Evolutionary conservation across 768 basidiomycete genomes (phyloP).

Genomic region (Tephrocybe sp.): DNA sequence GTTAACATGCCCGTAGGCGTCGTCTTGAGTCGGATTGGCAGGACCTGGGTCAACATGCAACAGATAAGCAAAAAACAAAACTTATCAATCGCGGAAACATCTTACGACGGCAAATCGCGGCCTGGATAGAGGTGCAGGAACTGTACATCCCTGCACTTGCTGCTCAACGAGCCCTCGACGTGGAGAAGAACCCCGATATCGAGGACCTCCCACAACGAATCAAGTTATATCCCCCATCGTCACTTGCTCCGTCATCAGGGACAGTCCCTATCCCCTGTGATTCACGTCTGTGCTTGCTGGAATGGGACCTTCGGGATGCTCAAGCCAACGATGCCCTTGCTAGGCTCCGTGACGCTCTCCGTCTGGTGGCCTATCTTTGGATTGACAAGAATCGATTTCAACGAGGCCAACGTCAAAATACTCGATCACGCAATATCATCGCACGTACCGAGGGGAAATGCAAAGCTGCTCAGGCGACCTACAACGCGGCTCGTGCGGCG

Average conservation of each 20-base stretch:
- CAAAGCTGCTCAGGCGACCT: slow-evolving; percentile 2
- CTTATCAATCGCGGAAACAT: slow-evolving; percentile 4
- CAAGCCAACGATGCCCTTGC: slow-evolving; percentile 5
- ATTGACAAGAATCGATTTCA: slow-evolving; percentile 14
- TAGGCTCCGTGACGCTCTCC: slow-evolving; percentile 11
- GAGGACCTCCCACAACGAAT: too few species aligned
- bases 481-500: slow-evolving; percentile 9
- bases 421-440: slow-evolving; percentile 8
- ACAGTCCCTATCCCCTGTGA: neutral
- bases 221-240: neutral
- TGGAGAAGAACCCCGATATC: too few species aligned
- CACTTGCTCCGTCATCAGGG: neutral
- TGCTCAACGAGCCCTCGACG: too few species aligned
- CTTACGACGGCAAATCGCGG: neutral
- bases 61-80: slow-evolving; percentile 4
- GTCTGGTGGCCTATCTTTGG: slow-evolving; percentile 7
- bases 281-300: neutral
- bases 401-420: slow-evolving; percentile 13
- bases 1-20: neutral
- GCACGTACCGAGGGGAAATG: slow-evolving; percentile 5
- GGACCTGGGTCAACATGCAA: neutral
- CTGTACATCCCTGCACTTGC: too few species aligned
- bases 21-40: neutral
- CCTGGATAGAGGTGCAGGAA: neutral
- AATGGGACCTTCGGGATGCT: neutral